Conservation (phyloP, 148 eudicot genomes). For the Polygonum aviculare region DNA sequence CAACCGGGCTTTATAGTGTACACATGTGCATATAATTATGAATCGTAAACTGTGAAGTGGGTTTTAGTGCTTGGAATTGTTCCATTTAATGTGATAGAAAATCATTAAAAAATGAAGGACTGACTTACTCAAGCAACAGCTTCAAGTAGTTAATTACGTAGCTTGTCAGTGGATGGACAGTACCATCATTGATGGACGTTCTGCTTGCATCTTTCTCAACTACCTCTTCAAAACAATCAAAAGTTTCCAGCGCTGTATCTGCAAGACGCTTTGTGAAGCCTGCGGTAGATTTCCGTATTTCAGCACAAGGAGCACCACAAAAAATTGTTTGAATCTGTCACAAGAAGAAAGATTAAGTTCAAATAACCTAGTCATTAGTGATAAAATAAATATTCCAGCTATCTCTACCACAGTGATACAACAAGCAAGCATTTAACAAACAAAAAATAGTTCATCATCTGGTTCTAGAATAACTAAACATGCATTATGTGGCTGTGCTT, state of each 20-base stretch:
- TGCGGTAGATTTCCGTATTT: constrained; percentile 74
- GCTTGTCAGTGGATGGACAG: constrained; percentile 98
- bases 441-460: background rate
- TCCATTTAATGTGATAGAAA: background rate
- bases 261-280: constrained; percentile 95
- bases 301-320: constrained; percentile 77
- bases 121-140: constrained; percentile 85
- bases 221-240: constrained; percentile 97
- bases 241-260: constrained; percentile 87
- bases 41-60: background rate
- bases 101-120: background rate
- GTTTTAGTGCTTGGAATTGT: background rate
- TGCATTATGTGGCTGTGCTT: background rate
- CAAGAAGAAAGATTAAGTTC: background rate
- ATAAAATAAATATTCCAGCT: background rate
- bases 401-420: background rate
- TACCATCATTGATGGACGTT: constrained; percentile 88
- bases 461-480: background rate
- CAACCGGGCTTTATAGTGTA: background rate
- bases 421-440: background rate
- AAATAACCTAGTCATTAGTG: background rate
- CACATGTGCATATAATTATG: background rate
- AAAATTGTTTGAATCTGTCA: constrained; percentile 76
- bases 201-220: constrained; percentile 96
- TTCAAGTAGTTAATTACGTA: constrained; percentile 96